Base-by-base conservation (phyloP, 139 green algal species). In the Chlamydomonas sp. region DNA sequence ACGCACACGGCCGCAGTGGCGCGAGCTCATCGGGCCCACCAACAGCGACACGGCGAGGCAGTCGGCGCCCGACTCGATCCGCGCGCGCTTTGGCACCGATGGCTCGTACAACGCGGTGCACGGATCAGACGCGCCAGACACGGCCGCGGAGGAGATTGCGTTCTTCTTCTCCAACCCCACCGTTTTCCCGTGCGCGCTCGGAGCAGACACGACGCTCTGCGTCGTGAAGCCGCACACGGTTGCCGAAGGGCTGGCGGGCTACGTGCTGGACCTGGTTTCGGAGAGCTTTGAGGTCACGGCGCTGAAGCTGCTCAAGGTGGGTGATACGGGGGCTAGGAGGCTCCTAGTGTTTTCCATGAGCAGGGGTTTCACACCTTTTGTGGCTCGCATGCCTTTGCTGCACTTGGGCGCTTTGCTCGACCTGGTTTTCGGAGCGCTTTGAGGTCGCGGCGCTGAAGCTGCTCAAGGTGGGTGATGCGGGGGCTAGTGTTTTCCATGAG, bases 211-310 rank as follows among this genome's bases (percentile, higher is more conserved):
- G 1, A 88, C 80, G 2, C 63, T 92, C 34, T 82, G 73, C 35
- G 58, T 93, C 20, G 72, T 95, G 28, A 90, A 91, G 81, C 89
- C 89, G 2, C 84, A 90, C 70, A 72, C 77, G 35, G 67, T 96
- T 50, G 39, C 70, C 8, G 76, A 86, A 35, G 81, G 84, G 2
- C 37, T 59, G 4, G 76, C 78, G 35, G 84, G 80, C 50, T 26
- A 75, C 58, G 48, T 80, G 28, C 35, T 84, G 28, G 73, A 81
- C 58, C 58, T 73, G 37, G 59, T 66, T 13, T 20, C n/a, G n/a
- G 16, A 66, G 33, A 26, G 43, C 33, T 66, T 54, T 72, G 31
- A 57, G n/a, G n/a, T 43, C 35, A 71, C 37, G 43, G 58, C 67
- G 24, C 65, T 77, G 35, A 47, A 34, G 28, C 24, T 59, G 3